Evolutionary conservation across 441 rosid species (phyloP).

Genomic region (Pelargonium australe): DNA sequence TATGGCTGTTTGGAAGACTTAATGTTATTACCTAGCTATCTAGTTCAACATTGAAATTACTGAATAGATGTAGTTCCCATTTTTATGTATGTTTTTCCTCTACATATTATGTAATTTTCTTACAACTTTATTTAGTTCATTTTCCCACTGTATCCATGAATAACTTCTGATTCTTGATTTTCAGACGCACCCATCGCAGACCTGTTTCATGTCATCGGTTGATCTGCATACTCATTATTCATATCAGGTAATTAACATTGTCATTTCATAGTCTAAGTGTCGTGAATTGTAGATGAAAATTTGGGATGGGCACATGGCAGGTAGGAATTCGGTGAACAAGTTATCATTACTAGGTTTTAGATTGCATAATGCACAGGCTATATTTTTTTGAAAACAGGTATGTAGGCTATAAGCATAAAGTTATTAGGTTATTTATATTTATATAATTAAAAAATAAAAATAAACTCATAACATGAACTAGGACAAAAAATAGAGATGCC

Average conservation of each 20-base stretch:
- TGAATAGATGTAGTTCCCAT: not conserved
- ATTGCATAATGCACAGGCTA: not conserved
- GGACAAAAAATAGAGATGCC: not conserved
- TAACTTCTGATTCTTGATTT: constrained; percentile 25
- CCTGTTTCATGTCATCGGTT: constrained; percentile 97
- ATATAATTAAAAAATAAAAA: not conserved
- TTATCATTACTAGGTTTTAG: not conserved
- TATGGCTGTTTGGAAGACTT: not conserved
- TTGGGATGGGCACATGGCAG: not conserved
- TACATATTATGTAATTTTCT: not conserved
- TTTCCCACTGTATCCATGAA: not conserved
- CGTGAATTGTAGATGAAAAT: not conserved
- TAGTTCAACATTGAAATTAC: not conserved
- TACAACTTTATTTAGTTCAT: not conserved
- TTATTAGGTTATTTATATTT: not conserved
- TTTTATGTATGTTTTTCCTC: not conserved
- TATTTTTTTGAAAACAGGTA: not conserved
- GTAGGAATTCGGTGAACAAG: not conserved
- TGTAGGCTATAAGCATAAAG: too few relatives aligned
- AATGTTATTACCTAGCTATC: not conserved
- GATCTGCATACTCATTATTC: constrained; percentile 98
- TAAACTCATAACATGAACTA: not conserved
- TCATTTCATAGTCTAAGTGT: constrained; percentile 4
- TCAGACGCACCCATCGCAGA: constrained; percentile 95
- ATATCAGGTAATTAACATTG: constrained; percentile 49